phyloP scores from a whole-genome alignment of 139 green algal species.

The Spirogloea muscicola region DNA sequence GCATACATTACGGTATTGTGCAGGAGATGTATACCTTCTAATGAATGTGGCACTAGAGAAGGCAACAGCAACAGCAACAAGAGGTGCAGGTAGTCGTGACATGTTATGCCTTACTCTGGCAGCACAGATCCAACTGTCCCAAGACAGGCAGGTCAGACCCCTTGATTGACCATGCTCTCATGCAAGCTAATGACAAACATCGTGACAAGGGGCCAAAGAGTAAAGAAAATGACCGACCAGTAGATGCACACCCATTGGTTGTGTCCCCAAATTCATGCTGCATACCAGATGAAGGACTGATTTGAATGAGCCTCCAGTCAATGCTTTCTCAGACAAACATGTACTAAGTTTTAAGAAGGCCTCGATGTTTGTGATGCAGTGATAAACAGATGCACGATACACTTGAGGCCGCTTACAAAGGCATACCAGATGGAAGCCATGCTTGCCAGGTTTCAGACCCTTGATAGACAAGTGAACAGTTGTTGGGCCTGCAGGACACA shows the following conservation, averaged over 20 bases:
- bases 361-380: too few relatives aligned
- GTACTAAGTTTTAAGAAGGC: too few relatives aligned
- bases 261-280: constrained; percentile 37
- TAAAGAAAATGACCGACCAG: neutral
- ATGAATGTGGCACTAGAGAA: neutral
- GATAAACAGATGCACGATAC: too few relatives aligned
- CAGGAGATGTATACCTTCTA: neutral
- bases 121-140: neutral
- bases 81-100: neutral
- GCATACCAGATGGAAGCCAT: constrained; percentile 44
- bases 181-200: too few relatives aligned
- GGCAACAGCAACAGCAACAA: too few relatives aligned
- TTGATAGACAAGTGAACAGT: constrained; percentile 20
- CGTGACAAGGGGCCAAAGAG: neutral
- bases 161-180: too few relatives aligned
- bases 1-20: neutral
- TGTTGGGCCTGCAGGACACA: constrained; percentile 33
- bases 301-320: too few relatives aligned
- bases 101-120: neutral
- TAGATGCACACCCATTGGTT: constrained; percentile 36
- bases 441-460: constrained; percentile 27
- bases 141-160: neutral
- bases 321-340: too few relatives aligned
- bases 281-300: neutral
- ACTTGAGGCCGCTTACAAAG: too few relatives aligned